These are phyloP conservation scores for Cystobasidium tubakii DNA, from an alignment of 768 basidiomycete genomes.

Conservation along the genomic window DNA sequence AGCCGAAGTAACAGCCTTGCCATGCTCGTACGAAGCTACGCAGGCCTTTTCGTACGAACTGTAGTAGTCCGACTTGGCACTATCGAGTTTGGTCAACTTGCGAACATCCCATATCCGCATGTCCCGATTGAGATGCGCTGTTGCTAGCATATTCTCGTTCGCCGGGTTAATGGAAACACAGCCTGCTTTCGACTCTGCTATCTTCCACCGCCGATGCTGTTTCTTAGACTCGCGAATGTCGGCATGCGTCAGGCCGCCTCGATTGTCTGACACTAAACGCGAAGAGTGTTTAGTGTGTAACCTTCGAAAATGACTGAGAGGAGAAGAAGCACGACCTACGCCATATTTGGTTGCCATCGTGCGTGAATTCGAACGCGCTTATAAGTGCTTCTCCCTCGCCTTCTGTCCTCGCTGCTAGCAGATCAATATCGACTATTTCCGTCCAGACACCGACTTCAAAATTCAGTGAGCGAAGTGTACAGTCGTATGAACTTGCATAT, in stretches of 20 bases:
- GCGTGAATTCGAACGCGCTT: conserved; percentile 51
- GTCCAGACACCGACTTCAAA: conserved; percentile 48
- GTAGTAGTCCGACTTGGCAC: background rate
- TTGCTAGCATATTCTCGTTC: conserved; percentile 40
- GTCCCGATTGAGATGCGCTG: conserved; percentile 42
- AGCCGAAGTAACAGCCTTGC: conserved; percentile 47
- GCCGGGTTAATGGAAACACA: conserved; percentile 40
- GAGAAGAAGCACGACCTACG: conserved; percentile 47
- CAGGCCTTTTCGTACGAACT: conserved; percentile 36
- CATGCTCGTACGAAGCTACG: conserved; percentile 41
- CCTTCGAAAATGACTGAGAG: too few species aligned
- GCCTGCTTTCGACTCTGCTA: conserved; percentile 42
- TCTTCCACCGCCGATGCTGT: conserved; percentile 41
- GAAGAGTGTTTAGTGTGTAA: too few species aligned
- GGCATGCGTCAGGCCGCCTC: conserved; percentile 39
- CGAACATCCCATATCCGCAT: conserved; percentile 43
- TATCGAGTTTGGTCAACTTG: conserved; percentile 25
- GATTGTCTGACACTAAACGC: conserved; percentile 34
- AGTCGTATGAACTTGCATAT: conserved; percentile 51
- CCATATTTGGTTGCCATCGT: conserved; percentile 47
- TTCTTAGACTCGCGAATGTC: conserved; percentile 42
- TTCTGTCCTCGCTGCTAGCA: conserved; percentile 33
- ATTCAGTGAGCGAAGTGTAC: conserved; percentile 50
- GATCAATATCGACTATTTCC: conserved; percentile 49
- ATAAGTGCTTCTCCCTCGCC: conserved; percentile 49